Conservation (phyloP, 2,329 filamentous ascomycete species). For the Aspergillus luchuensis region DNA sequence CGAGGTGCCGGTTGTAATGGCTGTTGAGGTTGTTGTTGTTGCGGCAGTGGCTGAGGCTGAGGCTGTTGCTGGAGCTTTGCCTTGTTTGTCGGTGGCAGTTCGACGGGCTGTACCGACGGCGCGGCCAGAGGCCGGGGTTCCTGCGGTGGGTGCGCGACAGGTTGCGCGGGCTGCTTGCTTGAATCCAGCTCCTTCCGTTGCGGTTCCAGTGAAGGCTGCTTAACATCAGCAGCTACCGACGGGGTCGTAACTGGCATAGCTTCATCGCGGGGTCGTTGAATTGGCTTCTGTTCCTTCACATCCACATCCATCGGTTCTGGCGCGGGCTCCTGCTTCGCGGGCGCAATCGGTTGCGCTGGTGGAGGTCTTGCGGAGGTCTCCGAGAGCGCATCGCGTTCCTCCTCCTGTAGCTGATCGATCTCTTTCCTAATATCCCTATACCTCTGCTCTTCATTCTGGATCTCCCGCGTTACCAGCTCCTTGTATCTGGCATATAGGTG, state of each 20-base stretch:
- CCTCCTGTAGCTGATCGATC: constrained; percentile 67
- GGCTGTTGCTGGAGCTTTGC: constrained; percentile 6
- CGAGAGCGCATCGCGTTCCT: constrained; percentile 52
- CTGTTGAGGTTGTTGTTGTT: constrained; percentile 10
- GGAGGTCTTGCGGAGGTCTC: constrained; percentile 7
- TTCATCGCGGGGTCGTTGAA: constrained; percentile 15
- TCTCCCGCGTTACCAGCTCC: constrained; percentile 67
- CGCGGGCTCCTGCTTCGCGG: constrained; percentile 19
- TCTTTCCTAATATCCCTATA: constrained; percentile 67
- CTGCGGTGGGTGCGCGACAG: constrained; percentile 5
- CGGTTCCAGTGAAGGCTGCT: constrained; percentile 11
- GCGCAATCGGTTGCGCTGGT: constrained; percentile 4
- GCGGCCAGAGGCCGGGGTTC: constrained; percentile 12
- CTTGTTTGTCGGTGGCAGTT: constrained; percentile 10
- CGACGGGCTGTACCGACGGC: constrained; percentile 9
- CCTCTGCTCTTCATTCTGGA: constrained; percentile 71
- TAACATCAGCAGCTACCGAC: constrained; percentile 3
- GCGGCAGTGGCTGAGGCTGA: not conserved
- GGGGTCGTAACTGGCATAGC: constrained; percentile 10
- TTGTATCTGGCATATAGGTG: constrained; percentile 76
- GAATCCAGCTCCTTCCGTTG: constrained; percentile 15
- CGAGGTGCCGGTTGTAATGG: not conserved
- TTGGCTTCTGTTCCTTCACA: constrained; percentile 26
- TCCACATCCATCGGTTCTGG: constrained; percentile 34
- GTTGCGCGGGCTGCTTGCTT: constrained; percentile 9